These are phyloP conservation scores for Grosmannia huntii DNA, from an alignment of 2,329 filamentous ascomycete genomes.

Conservation along the genomic window DNA sequence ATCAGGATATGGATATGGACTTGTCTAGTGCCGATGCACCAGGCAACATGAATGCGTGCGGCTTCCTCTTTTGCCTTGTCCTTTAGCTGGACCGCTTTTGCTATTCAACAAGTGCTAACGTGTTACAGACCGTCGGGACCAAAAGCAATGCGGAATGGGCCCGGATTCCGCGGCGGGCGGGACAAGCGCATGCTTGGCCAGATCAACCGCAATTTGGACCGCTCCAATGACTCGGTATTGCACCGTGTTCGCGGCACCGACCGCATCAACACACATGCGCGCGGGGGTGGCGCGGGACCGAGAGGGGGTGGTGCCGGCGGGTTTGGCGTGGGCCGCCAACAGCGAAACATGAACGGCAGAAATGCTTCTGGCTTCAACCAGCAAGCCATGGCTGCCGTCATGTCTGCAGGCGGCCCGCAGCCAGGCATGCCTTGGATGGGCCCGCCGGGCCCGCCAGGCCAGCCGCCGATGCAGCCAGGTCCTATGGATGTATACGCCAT, in stretches of 20 bases:
- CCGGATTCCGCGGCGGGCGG: conserved; percentile 40
- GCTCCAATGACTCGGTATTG: conserved; percentile 59
- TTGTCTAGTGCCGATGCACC: conserved; percentile 30
- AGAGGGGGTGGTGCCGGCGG: conserved; percentile 37
- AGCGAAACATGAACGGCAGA: conserved; percentile 35
- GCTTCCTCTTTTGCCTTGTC: not conserved
- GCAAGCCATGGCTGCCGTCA: conserved; percentile 32
- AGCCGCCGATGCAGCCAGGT: conserved; percentile 20
- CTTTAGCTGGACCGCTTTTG: not conserved
- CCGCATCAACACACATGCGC: conserved; percentile 66
- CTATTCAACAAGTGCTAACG: conserved; percentile 25
- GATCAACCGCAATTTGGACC: conserved; percentile 70
- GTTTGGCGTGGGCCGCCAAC: conserved; percentile 14
- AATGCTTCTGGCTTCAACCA: conserved; percentile 36
- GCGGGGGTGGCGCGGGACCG: conserved; percentile 60
- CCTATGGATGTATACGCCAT: conserved; percentile 56
- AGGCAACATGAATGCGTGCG: conserved; percentile 47
- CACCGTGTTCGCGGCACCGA: conserved; percentile 70
- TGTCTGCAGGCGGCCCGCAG: conserved; percentile 15
- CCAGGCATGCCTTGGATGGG: conserved; percentile 33
- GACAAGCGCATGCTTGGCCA: conserved; percentile 79
- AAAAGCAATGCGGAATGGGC: conserved; percentile 79
- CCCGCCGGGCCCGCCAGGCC: conserved; percentile 20
- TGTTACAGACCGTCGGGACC: conserved; percentile 72
- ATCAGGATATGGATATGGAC: conserved; percentile 63